Evolutionary conservation across 2,329 filamentous ascomycete genomes (phyloP), one percentile per base, ranked within the genome.

Genomic region (Phialophora tarda): DNA sequence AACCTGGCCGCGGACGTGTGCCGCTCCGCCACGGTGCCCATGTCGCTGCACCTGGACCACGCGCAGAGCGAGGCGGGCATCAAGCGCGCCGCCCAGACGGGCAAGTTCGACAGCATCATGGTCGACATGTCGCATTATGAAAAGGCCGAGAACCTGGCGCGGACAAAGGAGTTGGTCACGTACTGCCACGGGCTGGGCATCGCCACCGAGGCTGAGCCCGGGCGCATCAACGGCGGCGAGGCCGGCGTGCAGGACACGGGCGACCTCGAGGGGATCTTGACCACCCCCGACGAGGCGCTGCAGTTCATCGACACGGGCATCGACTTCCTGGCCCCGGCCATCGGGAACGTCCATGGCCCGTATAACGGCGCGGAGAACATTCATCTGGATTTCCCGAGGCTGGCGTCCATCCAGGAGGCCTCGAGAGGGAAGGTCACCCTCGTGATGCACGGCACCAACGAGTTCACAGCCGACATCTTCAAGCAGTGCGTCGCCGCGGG

Each of bases 61-160:
- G 86, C 85, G 32, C 88, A 89, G 77, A 85, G 83, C 8, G 85
- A 86, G 21, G 86, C 86, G 69, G 85, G 88, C 34, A 86, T 89
- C 69, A 83, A 84, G 17, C 80, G 79, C 4, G 87, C 88, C 0
- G 88, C 87, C 0, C 83, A 88, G 71, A 82, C 86, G n/a, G 81
- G 84, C 58, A 62, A 62, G 54, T 71, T 91, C 71, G 89, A 91
- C 77, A 86, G 84, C 69, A 91, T 92, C 75, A 91, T 92, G 89
- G 86, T 91, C 0, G 90, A 92, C 77, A 92, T 92, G 89, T 86
- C 83, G 65, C 89, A 91, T 74, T 87, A 89, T 73, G 88, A 90
- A 71, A 88, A 87, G 71, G 87, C 84, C 62, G 88, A 91, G 78
- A 92, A 92, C 74, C 79, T 92, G 44, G 79, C 82, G 2, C 82